A percentile compares a stretch with the other conserved stretches of the same genome.
Evolutionary conservation across 2,329 filamentous ascomycete genomes (phyloP).

Genomic region (Aspergillus arachidicola): DNA sequence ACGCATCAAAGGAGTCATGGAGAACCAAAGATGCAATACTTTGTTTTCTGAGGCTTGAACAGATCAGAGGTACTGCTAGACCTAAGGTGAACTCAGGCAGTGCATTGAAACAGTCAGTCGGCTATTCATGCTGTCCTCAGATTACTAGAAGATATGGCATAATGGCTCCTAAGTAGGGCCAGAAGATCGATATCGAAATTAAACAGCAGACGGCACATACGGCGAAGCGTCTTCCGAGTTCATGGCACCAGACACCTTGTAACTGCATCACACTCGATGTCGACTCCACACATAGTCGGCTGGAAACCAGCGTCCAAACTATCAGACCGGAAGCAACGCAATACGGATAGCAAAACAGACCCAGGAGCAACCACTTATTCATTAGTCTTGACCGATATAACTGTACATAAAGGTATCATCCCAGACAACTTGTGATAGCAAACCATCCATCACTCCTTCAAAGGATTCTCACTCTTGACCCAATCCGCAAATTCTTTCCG

Average conservation of each 20-base stretch:
- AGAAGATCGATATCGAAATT: neutral
- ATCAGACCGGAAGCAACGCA: neutral
- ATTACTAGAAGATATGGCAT: neutral
- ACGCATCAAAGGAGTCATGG: neutral
- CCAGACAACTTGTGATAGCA: neutral
- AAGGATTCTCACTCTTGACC: constrained; percentile 53
- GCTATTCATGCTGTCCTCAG: neutral
- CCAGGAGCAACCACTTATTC: neutral
- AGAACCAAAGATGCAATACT: neutral
- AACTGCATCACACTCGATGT: neutral
- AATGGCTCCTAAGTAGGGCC: neutral
- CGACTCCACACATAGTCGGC: neutral
- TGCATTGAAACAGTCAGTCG: neutral
- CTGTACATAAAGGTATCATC: neutral
- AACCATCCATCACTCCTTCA: constrained; percentile 25
- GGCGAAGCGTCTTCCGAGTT: neutral
- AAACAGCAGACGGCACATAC: neutral
- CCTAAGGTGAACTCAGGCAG: neutral
- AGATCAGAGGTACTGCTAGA: neutral
- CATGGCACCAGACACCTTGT: neutral
- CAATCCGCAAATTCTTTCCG: constrained; percentile 78
- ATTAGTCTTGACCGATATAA: neutral
- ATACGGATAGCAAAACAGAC: neutral
- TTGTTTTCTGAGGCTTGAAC: neutral
- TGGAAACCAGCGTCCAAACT: neutral